phyloP scores from a whole-genome alignment of 2,329 filamentous ascomycete species.

The Ilyonectria sp. region DNA sequence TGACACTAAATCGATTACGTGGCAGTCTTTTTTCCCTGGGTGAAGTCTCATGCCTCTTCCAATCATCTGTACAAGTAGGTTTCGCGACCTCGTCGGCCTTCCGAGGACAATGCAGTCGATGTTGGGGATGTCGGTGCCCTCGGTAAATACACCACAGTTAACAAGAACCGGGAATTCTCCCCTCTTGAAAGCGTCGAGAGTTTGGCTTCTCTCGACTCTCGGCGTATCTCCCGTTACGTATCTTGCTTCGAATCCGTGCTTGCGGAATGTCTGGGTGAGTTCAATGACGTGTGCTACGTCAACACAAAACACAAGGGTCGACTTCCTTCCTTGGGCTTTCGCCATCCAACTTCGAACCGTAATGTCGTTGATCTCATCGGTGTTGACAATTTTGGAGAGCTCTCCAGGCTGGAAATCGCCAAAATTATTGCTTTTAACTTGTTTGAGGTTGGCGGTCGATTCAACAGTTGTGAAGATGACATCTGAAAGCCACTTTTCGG shows the following conservation, averaged over 20 bases:
- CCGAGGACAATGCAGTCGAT: slow-evolving; percentile 94
- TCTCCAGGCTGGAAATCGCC: slow-evolving; percentile 87
- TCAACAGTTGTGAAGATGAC: slow-evolving; percentile 95
- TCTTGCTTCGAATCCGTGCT: slow-evolving; percentile 84
- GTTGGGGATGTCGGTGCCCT: slow-evolving; percentile 97
- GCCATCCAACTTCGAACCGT: slow-evolving; percentile 89
- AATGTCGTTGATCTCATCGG: slow-evolving; percentile 82
- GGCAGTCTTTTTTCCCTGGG: slow-evolving; percentile 87
- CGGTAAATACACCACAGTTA: slow-evolving; percentile 97
- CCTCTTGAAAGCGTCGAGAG: slow-evolving; percentile 81
- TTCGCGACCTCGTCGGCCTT: slow-evolving; percentile 91
- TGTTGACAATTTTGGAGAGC: slow-evolving; percentile 90
- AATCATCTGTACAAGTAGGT: slow-evolving; percentile 97
- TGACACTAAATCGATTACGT: slow-evolving; percentile 96
- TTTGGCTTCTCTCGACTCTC: slow-evolving; percentile 76
- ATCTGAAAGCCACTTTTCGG: slow-evolving; percentile 91
- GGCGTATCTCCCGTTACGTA: slow-evolving; percentile 90
- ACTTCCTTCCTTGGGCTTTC: slow-evolving; percentile 80
- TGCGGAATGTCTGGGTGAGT: slow-evolving; percentile 82
- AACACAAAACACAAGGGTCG: slow-evolving; percentile 94
- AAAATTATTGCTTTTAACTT: slow-evolving; percentile 70
- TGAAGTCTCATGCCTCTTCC: slow-evolving; percentile 91
- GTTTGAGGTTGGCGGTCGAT: slow-evolving; percentile 84
- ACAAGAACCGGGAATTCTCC: slow-evolving; percentile 88
- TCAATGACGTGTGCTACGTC: slow-evolving; percentile 86